These are phyloP conservation scores for Crotalaria pallida DNA, from an alignment of 306 rosid species.

Conservation along the genomic window DNA sequence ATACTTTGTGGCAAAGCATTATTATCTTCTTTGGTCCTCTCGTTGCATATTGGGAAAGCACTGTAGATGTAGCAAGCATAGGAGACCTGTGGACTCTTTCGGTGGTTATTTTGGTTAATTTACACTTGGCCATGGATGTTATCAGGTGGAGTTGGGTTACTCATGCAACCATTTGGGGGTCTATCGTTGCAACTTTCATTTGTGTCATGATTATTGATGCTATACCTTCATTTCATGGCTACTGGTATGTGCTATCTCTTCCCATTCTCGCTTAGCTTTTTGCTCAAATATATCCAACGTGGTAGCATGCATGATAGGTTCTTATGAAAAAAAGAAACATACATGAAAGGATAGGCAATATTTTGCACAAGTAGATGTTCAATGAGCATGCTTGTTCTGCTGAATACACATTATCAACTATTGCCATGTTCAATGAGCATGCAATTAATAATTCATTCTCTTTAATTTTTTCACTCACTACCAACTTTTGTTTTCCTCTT, in stretches of 20 bases:
- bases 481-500: not conserved
- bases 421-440: not conserved
- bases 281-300: not conserved
- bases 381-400: not conserved
- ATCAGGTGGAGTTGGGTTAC: constrained; percentile 68
- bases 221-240: constrained; percentile 52
- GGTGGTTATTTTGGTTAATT: constrained; percentile 73
- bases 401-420: not conserved
- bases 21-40: constrained; percentile 70
- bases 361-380: not conserved
- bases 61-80: constrained; percentile 57
- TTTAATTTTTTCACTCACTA: not conserved
- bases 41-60: constrained; percentile 65
- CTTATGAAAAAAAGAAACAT: too few species aligned
- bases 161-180: constrained; percentile 94
- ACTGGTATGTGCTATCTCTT: constrained; percentile 53
- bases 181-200: constrained; percentile 68
- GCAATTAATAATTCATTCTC: not conserved
- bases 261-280: not conserved
- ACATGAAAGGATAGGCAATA: constrained; percentile 1
- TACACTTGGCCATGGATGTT: constrained; percentile 93
- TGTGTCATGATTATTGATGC: constrained; percentile 66
- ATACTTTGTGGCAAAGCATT: constrained; percentile 92
- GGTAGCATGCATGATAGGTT: not conserved
- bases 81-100: constrained; percentile 98